Conservation (phyloP, 176 grass and related monocot species). For the Lolium multiflorum region DNA sequence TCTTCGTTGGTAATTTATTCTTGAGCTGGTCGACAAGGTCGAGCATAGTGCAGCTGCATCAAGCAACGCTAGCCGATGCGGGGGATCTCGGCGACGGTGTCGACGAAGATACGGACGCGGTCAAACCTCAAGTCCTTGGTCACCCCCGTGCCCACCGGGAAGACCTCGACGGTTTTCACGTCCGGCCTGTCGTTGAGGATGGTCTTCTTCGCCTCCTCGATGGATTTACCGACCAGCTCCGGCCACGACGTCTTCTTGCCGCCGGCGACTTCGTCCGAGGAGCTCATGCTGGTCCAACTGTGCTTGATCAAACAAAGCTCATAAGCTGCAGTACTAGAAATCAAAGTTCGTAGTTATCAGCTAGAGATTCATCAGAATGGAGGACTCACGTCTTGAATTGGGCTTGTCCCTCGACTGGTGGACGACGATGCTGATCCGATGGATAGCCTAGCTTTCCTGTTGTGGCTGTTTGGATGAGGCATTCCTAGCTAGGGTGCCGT, state of each 20-base stretch:
- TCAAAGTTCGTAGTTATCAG: background rate
- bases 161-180: background rate
- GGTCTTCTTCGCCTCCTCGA: background rate
- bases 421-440: background rate
- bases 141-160: background rate
- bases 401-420: background rate
- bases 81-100: slow-evolving; percentile 4
- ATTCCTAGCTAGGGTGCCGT: background rate
- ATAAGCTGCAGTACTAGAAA: background rate
- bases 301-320: background rate
- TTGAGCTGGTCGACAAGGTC: background rate
- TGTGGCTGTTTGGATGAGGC: background rate
- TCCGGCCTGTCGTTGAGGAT: background rate
- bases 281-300: background rate
- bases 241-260: slow-evolving; percentile 2
- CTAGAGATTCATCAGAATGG: background rate
- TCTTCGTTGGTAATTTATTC: too few relatives aligned
- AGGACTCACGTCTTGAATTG: background rate
- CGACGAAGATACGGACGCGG: slow-evolving; percentile 9
- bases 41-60: background rate
- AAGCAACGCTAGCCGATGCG: background rate
- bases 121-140: background rate
- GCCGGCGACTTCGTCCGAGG: background rate
- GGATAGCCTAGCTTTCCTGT: background rate
- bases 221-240: slow-evolving; percentile 10